Evolutionary conservation across 2,329 filamentous ascomycete species (phyloP).

Genomic region (Neurospora crassa): DNA sequence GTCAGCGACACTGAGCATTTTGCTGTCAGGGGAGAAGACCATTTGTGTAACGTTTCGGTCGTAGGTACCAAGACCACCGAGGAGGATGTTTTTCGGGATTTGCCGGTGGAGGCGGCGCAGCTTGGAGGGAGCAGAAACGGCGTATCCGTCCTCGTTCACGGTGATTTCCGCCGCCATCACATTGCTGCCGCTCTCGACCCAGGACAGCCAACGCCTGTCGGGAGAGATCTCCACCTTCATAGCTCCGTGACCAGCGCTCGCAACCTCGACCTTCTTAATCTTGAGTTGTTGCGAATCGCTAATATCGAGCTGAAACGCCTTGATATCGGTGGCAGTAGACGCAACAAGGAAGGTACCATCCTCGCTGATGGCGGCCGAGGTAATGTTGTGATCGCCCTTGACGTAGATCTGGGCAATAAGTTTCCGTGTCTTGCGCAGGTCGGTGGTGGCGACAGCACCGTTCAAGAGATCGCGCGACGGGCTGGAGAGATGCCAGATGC

Average conservation of each 20-base stretch:
- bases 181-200: slow-evolving; percentile 51
- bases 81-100: slow-evolving; percentile 42
- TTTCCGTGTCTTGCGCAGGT: slow-evolving; percentile 46
- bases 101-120: slow-evolving; percentile 44
- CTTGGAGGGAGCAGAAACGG: slow-evolving; percentile 34
- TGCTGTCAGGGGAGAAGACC: slow-evolving; percentile 72
- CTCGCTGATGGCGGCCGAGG: slow-evolving; percentile 55
- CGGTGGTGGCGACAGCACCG: slow-evolving; percentile 29
- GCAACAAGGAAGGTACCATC: slow-evolving; percentile 69
- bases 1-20: slow-evolving; percentile 69
- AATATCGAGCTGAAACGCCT: slow-evolving; percentile 62
- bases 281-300: slow-evolving; percentile 46
- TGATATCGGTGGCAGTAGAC: slow-evolving; percentile 64
- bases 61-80: slow-evolving; percentile 66
- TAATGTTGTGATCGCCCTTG: slow-evolving; percentile 73
- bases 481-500: slow-evolving; percentile 60
- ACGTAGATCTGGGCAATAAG: slow-evolving; percentile 60
- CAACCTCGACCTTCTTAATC: slow-evolving; percentile 61
- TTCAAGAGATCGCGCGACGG: slow-evolving; percentile 37
- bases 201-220: slow-evolving; percentile 58
- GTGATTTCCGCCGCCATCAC: slow-evolving; percentile 43
- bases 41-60: slow-evolving; percentile 64
- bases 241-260: slow-evolving; percentile 53
- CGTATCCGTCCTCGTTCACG: slow-evolving; percentile 23
- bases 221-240: slow-evolving; percentile 61